These are phyloP conservation scores for Nakaseomyces nivariensis DNA, from an alignment of 1,139 yeast species.

Conservation along the genomic window DNA sequence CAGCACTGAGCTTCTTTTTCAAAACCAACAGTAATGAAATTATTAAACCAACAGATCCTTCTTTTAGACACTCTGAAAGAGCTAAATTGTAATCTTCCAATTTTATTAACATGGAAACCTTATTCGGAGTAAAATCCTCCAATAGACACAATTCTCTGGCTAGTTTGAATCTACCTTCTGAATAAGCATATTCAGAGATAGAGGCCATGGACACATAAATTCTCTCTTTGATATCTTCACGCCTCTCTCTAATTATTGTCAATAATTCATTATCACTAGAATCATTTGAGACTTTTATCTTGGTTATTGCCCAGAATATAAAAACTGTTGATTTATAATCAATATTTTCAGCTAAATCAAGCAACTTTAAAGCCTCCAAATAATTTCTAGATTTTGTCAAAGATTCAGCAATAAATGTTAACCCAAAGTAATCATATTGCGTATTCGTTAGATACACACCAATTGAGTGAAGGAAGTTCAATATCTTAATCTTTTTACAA, in stretches of 20 bases:
- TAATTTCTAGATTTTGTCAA: conserved; percentile 54
- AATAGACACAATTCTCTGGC: conserved; percentile 56
- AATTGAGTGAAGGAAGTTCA: conserved; percentile 41
- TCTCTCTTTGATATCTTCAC: conserved; percentile 13
- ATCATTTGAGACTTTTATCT: conserved; percentile 47
- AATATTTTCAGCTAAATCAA: conserved; percentile 1
- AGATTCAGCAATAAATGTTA: conserved; percentile 47
- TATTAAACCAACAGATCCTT: conserved; percentile 57
- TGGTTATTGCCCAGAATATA: conserved; percentile 73
- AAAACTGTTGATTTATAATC: conserved; percentile 35
- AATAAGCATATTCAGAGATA: conserved; percentile 62
- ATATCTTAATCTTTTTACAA: conserved; percentile 51
- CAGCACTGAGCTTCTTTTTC: conserved; percentile 37
- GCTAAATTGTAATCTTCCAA: conserved; percentile 72
- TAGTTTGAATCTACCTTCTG: conserved; percentile 69
- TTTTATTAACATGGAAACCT: conserved; percentile 53
- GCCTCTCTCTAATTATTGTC: conserved; percentile 38
- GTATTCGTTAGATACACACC: conserved; percentile 58
- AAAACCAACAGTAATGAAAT: conserved; percentile 50
- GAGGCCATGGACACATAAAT: conserved; percentile 45
- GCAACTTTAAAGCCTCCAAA: conserved; percentile 50
- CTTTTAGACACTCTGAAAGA: conserved; percentile 54
- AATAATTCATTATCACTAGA: conserved; percentile 52
- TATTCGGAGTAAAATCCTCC: conserved; percentile 58
- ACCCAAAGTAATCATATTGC: conserved; percentile 42